phyloP scores from a whole-genome alignment of 2,329 filamentous ascomycete species.

The Fusarium cyanostomum region DNA sequence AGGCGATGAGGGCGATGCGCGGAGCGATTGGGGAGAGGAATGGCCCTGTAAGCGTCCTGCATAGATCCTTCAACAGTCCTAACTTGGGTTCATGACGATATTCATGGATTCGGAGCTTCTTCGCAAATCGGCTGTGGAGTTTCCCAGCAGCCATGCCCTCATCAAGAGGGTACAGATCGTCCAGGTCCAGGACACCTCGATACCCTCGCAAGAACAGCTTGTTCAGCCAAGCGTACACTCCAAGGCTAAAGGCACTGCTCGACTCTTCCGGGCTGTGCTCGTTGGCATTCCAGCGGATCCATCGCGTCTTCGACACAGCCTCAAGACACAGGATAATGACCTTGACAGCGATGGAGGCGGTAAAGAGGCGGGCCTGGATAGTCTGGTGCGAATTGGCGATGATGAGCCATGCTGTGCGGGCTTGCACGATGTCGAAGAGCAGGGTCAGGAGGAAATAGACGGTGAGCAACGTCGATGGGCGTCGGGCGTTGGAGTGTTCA shows the following conservation, averaged over 20 bases:
- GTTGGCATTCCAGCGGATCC: constrained; percentile 49
- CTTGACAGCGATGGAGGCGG: constrained; percentile 49
- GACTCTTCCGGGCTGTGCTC: constrained; percentile 53
- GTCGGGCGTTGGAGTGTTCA: constrained; percentile 50
- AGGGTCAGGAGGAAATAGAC: constrained; percentile 54
- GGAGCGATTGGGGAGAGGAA: constrained; percentile 50
- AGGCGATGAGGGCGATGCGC: constrained; percentile 50
- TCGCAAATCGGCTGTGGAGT: constrained; percentile 30
- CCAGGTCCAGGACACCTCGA: constrained; percentile 43
- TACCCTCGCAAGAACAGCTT: constrained; percentile 51
- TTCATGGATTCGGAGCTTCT: constrained; percentile 38
- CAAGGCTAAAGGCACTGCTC: constrained; percentile 46
- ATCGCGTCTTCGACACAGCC: constrained; percentile 50
- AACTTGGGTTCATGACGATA: constrained; percentile 36
- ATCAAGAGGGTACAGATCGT: constrained; percentile 51
- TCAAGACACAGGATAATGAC: constrained; percentile 50
- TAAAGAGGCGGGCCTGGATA: constrained; percentile 47
- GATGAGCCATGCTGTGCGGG: constrained; percentile 55
- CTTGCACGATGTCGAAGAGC: constrained; percentile 55
- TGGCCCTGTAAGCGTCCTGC: constrained; percentile 44
- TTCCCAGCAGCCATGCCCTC: constrained; percentile 36
- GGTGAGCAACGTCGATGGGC: constrained; percentile 56
- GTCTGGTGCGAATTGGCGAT: constrained; percentile 23
- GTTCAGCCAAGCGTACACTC: constrained; percentile 50
- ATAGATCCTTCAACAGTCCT: constrained; percentile 46